Conservation (phyloP, 495 filamentous ascomycete species). For the Astrothelium macrocarpum region DNA sequence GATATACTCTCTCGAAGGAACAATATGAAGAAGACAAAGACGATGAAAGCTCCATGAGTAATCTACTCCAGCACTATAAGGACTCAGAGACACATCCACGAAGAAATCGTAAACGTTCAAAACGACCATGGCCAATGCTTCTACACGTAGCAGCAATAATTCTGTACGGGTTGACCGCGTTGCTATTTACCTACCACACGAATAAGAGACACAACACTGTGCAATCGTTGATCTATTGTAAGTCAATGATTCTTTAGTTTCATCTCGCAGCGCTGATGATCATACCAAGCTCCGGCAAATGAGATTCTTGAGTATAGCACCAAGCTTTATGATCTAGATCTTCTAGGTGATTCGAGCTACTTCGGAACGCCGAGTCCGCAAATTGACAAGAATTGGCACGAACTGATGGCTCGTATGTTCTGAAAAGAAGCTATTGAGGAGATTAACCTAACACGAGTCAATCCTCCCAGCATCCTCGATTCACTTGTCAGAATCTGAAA, state of each 20-base stretch:
- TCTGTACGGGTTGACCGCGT: conserved; percentile 2
- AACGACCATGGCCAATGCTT: neutral
- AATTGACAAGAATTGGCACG: conserved; percentile 4
- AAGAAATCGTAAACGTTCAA: conserved; percentile 1
- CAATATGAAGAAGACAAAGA: conserved; percentile 4
- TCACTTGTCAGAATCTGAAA: conserved; percentile 3
- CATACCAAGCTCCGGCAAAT: conserved; percentile 4
- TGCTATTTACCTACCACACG: conserved; percentile 1
- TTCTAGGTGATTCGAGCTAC: neutral
- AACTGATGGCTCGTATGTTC: conserved; percentile 6
- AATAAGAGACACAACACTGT: conserved; percentile 3
- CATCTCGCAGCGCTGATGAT: conserved; percentile 2
- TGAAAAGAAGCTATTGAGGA: neutral
- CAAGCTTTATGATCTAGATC: neutral
- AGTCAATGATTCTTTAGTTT: conserved; percentile 1
- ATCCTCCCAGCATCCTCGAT: conserved; percentile 5
- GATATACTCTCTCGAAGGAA: neutral
- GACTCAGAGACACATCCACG: neutral
- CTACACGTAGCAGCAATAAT: conserved; percentile 3
- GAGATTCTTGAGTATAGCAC: conserved; percentile 4
- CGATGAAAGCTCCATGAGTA: conserved; percentile 2
- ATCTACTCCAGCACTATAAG: conserved; percentile 1
- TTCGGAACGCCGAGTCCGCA: conserved; percentile 6
- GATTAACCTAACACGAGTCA: conserved; percentile 3
- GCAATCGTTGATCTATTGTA: conserved; percentile 7